These are phyloP conservation scores for Epithemia pelagica DNA, from an alignment of 108 stramenopile species.

Conservation along the genomic window DNA sequence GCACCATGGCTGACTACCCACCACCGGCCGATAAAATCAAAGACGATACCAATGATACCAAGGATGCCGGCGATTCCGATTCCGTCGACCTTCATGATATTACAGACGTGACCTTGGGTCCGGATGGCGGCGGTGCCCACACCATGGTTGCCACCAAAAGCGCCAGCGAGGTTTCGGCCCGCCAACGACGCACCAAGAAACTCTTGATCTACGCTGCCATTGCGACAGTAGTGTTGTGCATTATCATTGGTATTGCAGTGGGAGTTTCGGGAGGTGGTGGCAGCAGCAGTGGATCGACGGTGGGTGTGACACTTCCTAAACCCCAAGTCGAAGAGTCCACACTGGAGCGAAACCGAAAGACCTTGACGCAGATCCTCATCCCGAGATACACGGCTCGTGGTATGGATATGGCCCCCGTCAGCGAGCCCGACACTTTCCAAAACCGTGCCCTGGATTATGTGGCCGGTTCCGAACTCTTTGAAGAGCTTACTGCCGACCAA, in stretches of 20 bases:
- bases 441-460: slow-evolving; percentile 21
- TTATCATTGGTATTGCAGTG: neutral
- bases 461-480: slow-evolving; percentile 16
- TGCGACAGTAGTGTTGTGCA: neutral
- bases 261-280: neutral
- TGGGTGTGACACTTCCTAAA: neutral
- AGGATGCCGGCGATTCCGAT: too few species aligned
- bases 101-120: neutral
- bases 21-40: too few species aligned
- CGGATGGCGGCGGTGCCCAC: neutral
- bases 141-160: neutral
- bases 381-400: neutral
- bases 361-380: neutral
- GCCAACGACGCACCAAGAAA: too few species aligned
- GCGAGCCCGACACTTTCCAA: slow-evolving; percentile 18
- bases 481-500: slow-evolving; percentile 13
- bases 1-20: too few species aligned
- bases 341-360: neutral
- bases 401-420: slow-evolving; percentile 18
- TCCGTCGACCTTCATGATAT: neutral
- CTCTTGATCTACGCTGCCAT: neutral
- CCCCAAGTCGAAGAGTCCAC: neutral
- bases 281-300: neutral
- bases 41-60: neutral
- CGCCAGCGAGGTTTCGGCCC: too few species aligned